Evolutionary conservation across 1,139 yeast genomes (phyloP), one percentile per base, ranked within the genome.

Genomic region (Saccharomyces hybrid): DNA sequence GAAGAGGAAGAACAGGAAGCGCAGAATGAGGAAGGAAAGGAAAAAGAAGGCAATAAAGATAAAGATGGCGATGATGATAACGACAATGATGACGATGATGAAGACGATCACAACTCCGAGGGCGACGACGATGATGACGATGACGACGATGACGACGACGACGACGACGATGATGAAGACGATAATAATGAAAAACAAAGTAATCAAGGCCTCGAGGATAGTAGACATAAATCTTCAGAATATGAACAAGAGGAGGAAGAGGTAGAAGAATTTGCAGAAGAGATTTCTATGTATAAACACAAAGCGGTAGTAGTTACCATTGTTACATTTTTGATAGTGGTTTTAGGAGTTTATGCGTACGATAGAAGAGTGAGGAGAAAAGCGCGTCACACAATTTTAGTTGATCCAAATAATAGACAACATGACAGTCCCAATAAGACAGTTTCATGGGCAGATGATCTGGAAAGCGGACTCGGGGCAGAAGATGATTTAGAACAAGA

Each of bases 371-470:
- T 52, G 47, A 53, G 55, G 9, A 59, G 55, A 3, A 41, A 9
- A 20, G 38, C 7, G n/a, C 31, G 25, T 30, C 48, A 30, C 46
- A 68, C 73, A 1, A 69, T 69, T 7, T 53, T 70, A 34, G 64
- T 64, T 47, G 63, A 61, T 28, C 63, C 59, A 48, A 61, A 58
- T 13, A 55, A 52, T 38, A 59, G 59, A 30, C 59, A 57, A 48
- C 50, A 59, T 14, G 38, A 57, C 14, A 42, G 58, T 47, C 52
- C 57, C 2, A 66, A 65, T 53, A 70, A 70, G 55, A 61, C 67
- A 8, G 73, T 68, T 2, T 65, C 73, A 2, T 68, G 73, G 73
- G 72, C 71, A 2, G 71, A 69, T 54, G 70, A 67, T 52, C 42
- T 63, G 26, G 68, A 62, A 50, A 56, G 54, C 25, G 59, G 59